phyloP scores from a whole-genome alignment of 345 rosid species.

The Orychophragmus violaceus region DNA sequence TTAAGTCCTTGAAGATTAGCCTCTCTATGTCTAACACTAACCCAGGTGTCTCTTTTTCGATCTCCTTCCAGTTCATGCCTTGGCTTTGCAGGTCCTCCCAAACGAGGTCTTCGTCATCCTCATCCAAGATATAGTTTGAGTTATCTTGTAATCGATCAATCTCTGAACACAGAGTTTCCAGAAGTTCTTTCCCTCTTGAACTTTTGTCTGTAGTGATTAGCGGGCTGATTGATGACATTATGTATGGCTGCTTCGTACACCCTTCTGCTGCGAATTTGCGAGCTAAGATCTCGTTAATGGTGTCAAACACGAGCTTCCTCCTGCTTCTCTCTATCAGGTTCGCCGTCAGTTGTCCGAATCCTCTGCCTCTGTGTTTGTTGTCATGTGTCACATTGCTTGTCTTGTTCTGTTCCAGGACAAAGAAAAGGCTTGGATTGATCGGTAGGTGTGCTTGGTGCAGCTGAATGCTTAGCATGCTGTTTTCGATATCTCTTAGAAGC shows the following conservation, averaged over 20 bases:
- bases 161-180: constrained; percentile 56
- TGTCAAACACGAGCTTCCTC: constrained; percentile 70
- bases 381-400: constrained; percentile 27
- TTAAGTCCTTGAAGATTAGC: constrained; percentile 12
- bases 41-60: neutral
- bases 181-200: constrained; percentile 41
- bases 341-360: constrained; percentile 19
- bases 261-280: constrained; percentile 36
- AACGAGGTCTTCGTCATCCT: constrained; percentile 44
- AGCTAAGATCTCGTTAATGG: constrained; percentile 57
- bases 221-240: constrained; percentile 21
- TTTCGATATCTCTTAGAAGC: constrained; percentile 49
- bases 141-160: constrained; percentile 50
- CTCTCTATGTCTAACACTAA: neutral
- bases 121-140: constrained; percentile 42
- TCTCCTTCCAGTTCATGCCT: neutral
- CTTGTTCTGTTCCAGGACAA: constrained; percentile 53
- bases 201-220: constrained; percentile 22
- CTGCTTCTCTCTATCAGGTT: constrained; percentile 37
- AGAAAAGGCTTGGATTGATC: constrained; percentile 54
- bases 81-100: constrained; percentile 36
- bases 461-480: constrained; percentile 33
- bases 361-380: constrained; percentile 27
- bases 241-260: constrained; percentile 31
- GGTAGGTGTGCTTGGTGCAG: constrained; percentile 49